A percentile compares a stretch with the other conserved stretches of the same genome.
These are phyloP conservation scores for Phytophthora gonapodyides DNA, from an alignment of 352 stramenopile species.

Conservation along the genomic window DNA sequence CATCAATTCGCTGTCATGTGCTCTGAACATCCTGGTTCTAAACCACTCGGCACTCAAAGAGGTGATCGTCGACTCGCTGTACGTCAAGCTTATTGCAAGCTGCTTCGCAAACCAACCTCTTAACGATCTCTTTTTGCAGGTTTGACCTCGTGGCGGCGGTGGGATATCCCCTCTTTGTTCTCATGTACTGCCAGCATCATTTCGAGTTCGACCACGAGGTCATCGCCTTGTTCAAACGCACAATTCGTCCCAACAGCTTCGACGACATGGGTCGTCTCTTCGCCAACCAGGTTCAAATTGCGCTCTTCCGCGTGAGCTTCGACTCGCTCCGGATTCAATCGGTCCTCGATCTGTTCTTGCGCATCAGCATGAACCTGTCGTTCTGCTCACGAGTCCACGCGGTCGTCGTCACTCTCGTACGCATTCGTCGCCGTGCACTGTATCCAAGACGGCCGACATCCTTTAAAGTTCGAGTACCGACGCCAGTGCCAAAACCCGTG, in stretches of 20 bases:
- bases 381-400: constrained; percentile 31
- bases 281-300: no score
- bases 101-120: not conserved
- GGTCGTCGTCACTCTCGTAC: constrained; percentile 23
- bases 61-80: constrained; percentile 43
- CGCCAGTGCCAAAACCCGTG: constrained; percentile 27
- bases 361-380: constrained; percentile 28
- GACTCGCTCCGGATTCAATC: no score
- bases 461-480: constrained; percentile 13
- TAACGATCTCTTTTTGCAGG: constrained; percentile 15
- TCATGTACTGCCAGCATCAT: constrained; percentile 37
- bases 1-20: constrained; percentile 35
- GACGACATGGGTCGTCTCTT: no score
- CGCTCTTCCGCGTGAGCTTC: no score
- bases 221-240: no score
- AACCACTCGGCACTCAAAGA: constrained; percentile 36
- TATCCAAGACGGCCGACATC: constrained; percentile 31
- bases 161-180: constrained; percentile 33
- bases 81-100: constrained; percentile 15
- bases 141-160: constrained; percentile 48
- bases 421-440: constrained; percentile 27
- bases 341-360: no score
- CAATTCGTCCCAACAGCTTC: no score
- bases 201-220: constrained; percentile 38
- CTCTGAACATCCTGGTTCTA: constrained; percentile 24